A percentile compares a stretch with the other conserved stretches of the same genome.
Evolutionary conservation across 371 early-diverging fungal genomes (phyloP).

Genomic region (Ordospora colligata): DNA sequence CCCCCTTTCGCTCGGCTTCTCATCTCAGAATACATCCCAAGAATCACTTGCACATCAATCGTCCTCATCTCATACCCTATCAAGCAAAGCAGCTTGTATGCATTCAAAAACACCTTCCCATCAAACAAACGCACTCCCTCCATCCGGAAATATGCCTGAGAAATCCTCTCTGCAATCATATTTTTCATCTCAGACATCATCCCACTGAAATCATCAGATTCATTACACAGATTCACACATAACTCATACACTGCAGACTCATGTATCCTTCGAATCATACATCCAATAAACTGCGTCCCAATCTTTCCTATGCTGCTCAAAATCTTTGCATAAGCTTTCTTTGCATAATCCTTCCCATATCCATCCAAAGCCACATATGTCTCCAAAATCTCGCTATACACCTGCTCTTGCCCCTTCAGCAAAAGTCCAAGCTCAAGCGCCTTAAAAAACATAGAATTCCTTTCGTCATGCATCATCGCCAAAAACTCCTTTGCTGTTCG

Average conservation of each 20-base stretch:
- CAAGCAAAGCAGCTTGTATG: not conserved
- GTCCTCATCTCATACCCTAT: not conserved
- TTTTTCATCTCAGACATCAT: not conserved
- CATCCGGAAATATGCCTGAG: not conserved
- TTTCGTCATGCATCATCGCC: not conserved
- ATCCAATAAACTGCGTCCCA: not conserved
- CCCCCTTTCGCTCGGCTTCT: not conserved
- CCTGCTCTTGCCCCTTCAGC: not conserved
- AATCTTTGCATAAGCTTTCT: not conserved
- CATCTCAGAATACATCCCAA: conserved; percentile 3
- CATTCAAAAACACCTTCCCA: not conserved
- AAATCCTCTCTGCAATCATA: conserved; percentile 4
- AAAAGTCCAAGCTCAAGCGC: conserved; percentile 16
- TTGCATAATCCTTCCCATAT: not conserved
- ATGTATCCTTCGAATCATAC: not conserved
- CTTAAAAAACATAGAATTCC: conserved; percentile 3
- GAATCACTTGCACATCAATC: conserved; percentile 4
- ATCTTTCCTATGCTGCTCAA: not conserved
- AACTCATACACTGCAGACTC: not conserved
- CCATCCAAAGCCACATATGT: not conserved
- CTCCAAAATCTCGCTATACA: not conserved
- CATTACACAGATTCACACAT: not conserved
- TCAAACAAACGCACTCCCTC: not conserved
- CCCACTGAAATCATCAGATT: not conserved
- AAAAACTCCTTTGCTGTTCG: not conserved